phyloP scores from a whole-genome alignment of 1,284 basidiomycete species.

The Sphagnurus paluster region DNA sequence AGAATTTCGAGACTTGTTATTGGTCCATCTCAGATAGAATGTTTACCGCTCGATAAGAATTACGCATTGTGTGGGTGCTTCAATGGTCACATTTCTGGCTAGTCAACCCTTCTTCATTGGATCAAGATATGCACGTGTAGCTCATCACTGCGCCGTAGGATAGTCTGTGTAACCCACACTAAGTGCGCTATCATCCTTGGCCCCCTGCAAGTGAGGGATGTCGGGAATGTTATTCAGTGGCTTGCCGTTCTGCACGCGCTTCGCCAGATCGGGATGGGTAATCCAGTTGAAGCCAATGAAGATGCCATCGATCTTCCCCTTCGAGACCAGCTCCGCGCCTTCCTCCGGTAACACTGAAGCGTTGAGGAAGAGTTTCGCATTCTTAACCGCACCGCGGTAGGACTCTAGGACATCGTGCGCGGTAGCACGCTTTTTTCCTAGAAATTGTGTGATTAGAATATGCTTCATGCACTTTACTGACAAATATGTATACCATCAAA shows the following conservation, averaged over 20 bases:
- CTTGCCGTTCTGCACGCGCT: slow-evolving; percentile 33
- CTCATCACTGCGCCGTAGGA: slow-evolving; percentile 23
- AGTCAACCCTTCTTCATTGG: too few relatives aligned
- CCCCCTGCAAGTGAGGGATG: slow-evolving; percentile 27
- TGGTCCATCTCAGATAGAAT: too few relatives aligned
- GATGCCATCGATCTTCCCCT: slow-evolving; percentile 31
- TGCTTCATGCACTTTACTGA: background rate
- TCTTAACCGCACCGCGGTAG: slow-evolving; percentile 35
- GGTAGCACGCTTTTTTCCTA: slow-evolving; percentile 29
- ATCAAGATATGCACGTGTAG: too few relatives aligned
- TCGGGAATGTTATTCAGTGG: slow-evolving; percentile 32
- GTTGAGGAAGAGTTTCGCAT: slow-evolving; percentile 35
- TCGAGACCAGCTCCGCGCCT: slow-evolving; percentile 29
- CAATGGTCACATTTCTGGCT: too few relatives aligned
- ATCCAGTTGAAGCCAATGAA: slow-evolving; percentile 34
- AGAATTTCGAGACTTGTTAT: too few relatives aligned
- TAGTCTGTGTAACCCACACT: slow-evolving; percentile 36
- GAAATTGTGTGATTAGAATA: background rate
- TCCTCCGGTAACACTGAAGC: slow-evolving; percentile 33
- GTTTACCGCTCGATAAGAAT: too few relatives aligned
- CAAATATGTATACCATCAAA: slow-evolving; percentile 30
- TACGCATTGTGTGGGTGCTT: too few relatives aligned
- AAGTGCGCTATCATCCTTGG: slow-evolving; percentile 22
- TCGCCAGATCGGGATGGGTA: slow-evolving; percentile 35
- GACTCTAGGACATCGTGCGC: slow-evolving; percentile 33